Base-by-base conservation (phyloP, 208 protist genomes). In the Phytomonas serpens region DNA sequence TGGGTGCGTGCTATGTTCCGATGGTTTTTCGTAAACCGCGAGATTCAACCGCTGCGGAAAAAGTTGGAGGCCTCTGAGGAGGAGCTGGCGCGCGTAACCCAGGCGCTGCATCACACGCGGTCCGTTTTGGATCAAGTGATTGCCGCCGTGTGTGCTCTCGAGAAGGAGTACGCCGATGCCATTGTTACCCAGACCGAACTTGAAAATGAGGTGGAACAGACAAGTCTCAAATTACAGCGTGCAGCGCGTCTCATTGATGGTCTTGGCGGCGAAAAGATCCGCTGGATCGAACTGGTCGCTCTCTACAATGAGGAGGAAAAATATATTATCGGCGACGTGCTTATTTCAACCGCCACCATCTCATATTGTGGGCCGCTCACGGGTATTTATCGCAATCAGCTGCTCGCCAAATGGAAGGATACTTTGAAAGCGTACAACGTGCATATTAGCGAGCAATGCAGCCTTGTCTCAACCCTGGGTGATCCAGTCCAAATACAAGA, bases 1-100 rank as follows among this genome's bases (percentile, higher is more conserved):
- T 99, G 98, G 98, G 97, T 98, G 73, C 92, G 93, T 27, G 97
- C 98, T 69, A 99, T 99, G 97, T 93, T 98, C 84, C 93, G 93
- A 74, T 99, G 98, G 87, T 97, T 99, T 82, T 93, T 97, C 75
- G 97, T 98, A 16, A 95, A 97, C 74, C 94, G 94, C 52, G 86
- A 94, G 68, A 98, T 99, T 64, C 85, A 94, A 71, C 97, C 97
- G 4, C 93, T 98, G 72, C 87, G 95, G 40, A 84, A 89, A 71
- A 82, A 76, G 57, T 85, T 99, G 31, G 77, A 77, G 6, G 77
- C 85, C 9, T 93, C 97, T 16, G 85, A 98, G 79, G 82, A 74
- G 69, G 92, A 98, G 84, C 80, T 99, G 38, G 86, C 88, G 13
- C 73, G 87, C 42, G 96, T 98, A 19, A 88, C 95, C 52, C 83